A percentile compares a stretch with the other conserved stretches of the same genome.
These are phyloP conservation scores for Linaria vulgaris DNA, from an alignment of 257 asterid species.

Conservation along the genomic window DNA sequence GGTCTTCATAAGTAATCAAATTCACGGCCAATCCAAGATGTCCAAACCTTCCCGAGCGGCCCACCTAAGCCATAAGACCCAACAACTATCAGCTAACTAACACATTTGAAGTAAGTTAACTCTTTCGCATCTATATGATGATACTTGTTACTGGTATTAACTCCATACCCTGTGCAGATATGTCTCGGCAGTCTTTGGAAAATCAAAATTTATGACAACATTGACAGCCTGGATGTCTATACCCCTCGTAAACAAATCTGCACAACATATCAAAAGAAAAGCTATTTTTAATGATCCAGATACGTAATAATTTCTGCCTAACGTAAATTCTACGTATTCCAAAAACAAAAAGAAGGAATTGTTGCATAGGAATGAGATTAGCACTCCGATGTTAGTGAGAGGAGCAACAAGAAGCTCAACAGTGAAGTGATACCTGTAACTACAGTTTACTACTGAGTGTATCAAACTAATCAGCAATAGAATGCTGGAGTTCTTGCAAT, in stretches of 20 bases:
- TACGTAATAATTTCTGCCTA: no score
- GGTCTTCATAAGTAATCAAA: conserved; percentile 46
- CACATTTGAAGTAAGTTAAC: background rate
- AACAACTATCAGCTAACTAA: background rate
- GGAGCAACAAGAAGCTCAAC: no score
- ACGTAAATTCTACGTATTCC: no score
- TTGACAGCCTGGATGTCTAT: conserved; percentile 59
- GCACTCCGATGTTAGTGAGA: no score
- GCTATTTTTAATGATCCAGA: background rate
- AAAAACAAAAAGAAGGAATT: no score
- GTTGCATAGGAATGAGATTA: no score
- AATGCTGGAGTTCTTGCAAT: no score
- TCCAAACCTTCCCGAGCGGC: conserved; percentile 53
- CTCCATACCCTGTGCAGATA: conserved; percentile 51
- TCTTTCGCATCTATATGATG: background rate
- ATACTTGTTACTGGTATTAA: background rate
- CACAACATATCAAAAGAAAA: background rate
- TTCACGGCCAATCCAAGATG: conserved; percentile 53
- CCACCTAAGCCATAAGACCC: conserved; percentile 35
- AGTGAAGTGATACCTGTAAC: no score
- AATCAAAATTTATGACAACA: conserved; percentile 53
- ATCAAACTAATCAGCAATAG: no score
- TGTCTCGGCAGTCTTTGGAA: conserved; percentile 55
- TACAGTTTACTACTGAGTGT: no score
- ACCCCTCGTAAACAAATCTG: conserved; percentile 56